These are phyloP conservation scores for Erodium moschatum DNA, from an alignment of 441 rosid genomes.

Conservation along the genomic window DNA sequence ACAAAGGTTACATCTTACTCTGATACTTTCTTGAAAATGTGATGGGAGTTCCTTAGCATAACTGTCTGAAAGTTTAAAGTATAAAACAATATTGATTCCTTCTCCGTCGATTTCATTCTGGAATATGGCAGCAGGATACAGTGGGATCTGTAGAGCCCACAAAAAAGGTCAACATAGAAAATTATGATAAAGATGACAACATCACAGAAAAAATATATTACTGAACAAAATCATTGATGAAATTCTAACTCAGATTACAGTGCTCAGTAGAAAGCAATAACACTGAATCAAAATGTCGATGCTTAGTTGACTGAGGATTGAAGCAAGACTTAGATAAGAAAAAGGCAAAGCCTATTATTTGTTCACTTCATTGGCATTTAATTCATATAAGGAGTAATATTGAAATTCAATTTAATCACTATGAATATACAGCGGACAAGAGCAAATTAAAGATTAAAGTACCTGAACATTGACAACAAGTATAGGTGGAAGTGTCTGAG, in stretches of 20 bases:
- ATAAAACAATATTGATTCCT: conserved; percentile 72
- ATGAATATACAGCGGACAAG: no score
- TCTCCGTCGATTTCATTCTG: conserved; percentile 78
- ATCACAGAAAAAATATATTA: background rate
- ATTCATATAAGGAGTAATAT: no score
- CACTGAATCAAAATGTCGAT: no score
- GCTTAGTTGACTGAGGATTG: no score
- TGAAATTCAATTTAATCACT: no score
- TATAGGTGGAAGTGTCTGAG: conserved; percentile 53
- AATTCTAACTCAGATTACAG: background rate
- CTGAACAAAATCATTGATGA: background rate
- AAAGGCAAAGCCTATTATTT: no score
- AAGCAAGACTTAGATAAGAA: no score
- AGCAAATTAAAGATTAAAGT: background rate
- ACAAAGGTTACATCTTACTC: conserved; percentile 34
- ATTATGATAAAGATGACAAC: background rate
- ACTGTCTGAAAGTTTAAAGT: conserved; percentile 70
- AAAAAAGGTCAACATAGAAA: conserved; percentile 2
- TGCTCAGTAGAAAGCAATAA: no score
- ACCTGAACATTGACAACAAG: conserved; percentile 94
- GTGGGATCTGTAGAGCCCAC: conserved; percentile 47
- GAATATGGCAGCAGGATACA: conserved; percentile 61
- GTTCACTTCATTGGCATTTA: no score
- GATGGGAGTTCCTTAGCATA: conserved; percentile 52
- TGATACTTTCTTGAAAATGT: conserved; percentile 63